These are phyloP conservation scores for Rhizoclosmatium sp. DNA, from an alignment of 192 early-diverging fungal species.

Conservation along the genomic window DNA sequence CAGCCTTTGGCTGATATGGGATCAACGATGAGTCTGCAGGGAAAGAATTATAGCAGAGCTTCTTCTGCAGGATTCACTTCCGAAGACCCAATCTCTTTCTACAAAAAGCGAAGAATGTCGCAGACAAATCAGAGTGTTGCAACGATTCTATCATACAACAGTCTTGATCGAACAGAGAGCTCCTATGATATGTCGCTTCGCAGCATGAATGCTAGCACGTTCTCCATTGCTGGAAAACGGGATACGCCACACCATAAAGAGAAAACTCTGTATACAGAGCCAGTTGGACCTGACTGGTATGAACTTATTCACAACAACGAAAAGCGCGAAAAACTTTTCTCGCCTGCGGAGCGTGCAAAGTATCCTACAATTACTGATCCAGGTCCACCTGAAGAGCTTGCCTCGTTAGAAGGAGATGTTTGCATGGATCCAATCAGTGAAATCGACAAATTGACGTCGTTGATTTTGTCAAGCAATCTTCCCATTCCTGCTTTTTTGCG, in stretches of 20 bases:
- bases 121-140: conserved; percentile 25
- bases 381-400: conserved; percentile 35
- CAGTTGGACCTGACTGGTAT: conserved; percentile 44
- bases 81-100: conserved; percentile 40
- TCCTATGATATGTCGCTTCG: neutral
- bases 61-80: neutral
- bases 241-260: neutral
- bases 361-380: conserved; percentile 57
- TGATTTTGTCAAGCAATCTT: conserved; percentile 44
- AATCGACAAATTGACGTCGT: conserved; percentile 46
- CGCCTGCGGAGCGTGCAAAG: conserved; percentile 40
- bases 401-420: conserved; percentile 22
- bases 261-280: conserved; percentile 7
- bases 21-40: neutral
- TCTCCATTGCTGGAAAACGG: neutral
- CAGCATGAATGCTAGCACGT: neutral
- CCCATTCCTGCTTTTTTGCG: conserved; percentile 56
- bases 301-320: conserved; percentile 42
- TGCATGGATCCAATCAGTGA: conserved; percentile 40
- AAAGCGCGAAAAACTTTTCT: conserved; percentile 41
- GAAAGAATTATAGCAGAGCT: neutral
- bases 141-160: conserved; percentile 12
- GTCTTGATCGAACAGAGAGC: neutral
- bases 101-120: conserved; percentile 28
- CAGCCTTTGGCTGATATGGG: neutral